Percentiles rank a stretch among this genome's conserved stretches.
phyloP scores from a whole-genome alignment of 495 filamentous ascomycete species.

The Neurospora cerealis region DNA sequence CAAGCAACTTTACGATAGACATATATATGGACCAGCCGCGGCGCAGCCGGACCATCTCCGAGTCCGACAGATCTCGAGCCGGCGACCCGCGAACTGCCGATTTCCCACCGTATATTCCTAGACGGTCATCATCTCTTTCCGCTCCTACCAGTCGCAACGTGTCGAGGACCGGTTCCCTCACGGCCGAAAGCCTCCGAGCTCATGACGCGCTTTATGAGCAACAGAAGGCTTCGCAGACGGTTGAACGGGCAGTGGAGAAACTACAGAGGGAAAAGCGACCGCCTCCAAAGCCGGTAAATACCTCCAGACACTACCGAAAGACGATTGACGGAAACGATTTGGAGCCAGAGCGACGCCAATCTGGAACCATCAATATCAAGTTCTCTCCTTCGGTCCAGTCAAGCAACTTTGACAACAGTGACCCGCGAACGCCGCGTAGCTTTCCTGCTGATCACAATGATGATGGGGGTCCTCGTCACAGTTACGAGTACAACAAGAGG shows the following conservation, averaged over 20 bases:
- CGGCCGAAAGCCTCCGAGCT: constrained; percentile 53
- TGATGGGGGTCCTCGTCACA: constrained; percentile 15
- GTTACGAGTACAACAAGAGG: constrained; percentile 18
- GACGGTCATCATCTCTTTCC: constrained; percentile 56
- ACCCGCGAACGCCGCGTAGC: not conserved
- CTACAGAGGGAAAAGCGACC: constrained; percentile 13
- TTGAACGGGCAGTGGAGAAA: constrained; percentile 17
- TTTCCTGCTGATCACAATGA: constrained; percentile 31
- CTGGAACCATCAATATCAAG: constrained; percentile 9
- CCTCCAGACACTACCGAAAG: not conserved
- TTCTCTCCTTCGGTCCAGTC: constrained; percentile 21
- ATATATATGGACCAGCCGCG: constrained; percentile 15
- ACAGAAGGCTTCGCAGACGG: constrained; percentile 21
- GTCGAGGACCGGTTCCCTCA: constrained; percentile 56
- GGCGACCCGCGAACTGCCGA: constrained; percentile 45
- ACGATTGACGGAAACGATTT: not conserved
- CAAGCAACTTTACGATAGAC: constrained; percentile 21
- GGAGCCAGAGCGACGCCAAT: constrained; percentile 13
- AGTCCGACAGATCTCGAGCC: constrained; percentile 34
- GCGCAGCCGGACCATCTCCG: constrained; percentile 34
- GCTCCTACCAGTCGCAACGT: constrained; percentile 60
- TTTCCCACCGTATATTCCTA: constrained; percentile 50
- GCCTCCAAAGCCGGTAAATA: not conserved
- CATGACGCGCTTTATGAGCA: constrained; percentile 38
- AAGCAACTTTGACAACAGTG: constrained; percentile 9